A percentile compares a stretch with the other conserved stretches of the same genome.
Evolutionary conservation across 257 asterid species (phyloP).

Genomic region (Cordia subcordata): DNA sequence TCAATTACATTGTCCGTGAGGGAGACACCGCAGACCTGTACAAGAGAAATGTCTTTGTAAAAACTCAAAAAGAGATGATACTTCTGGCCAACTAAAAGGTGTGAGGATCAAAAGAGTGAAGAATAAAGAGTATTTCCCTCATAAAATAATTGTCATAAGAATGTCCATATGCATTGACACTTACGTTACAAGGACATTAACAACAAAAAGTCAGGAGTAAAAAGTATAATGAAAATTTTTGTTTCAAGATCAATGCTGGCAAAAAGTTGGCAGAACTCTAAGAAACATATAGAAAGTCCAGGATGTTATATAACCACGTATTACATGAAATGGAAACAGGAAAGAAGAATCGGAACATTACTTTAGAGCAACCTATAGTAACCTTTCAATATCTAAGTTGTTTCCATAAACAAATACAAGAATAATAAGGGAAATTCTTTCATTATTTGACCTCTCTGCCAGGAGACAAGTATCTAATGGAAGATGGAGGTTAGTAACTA

Average conservation of each 20-base stretch:
- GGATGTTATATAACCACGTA: no score
- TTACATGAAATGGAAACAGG: no score
- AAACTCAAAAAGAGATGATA: neutral
- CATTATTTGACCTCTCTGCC: neutral
- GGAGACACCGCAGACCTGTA: constrained; percentile 67
- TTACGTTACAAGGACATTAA: no score
- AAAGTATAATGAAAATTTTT: no score
- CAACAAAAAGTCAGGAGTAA: neutral
- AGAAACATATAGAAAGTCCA: no score
- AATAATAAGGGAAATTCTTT: neutral
- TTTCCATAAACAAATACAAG: neutral
- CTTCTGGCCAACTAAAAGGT: neutral
- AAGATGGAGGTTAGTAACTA: constrained; percentile 2
- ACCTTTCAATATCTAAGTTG: neutral
- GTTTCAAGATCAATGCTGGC: no score
- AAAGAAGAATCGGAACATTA: no score
- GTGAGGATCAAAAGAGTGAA: neutral
- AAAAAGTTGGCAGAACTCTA: no score
- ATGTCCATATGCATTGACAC: no score
- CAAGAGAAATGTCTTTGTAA: constrained; percentile 5
- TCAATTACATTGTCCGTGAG: constrained; percentile 62
- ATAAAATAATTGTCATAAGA: no score
- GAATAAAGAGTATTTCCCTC: no score
- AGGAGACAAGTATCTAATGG: neutral
- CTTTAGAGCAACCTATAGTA: no score